Conservation (phyloP, 2,329 filamentous ascomycete genomes). For the Fonsecaea monophora region DNA sequence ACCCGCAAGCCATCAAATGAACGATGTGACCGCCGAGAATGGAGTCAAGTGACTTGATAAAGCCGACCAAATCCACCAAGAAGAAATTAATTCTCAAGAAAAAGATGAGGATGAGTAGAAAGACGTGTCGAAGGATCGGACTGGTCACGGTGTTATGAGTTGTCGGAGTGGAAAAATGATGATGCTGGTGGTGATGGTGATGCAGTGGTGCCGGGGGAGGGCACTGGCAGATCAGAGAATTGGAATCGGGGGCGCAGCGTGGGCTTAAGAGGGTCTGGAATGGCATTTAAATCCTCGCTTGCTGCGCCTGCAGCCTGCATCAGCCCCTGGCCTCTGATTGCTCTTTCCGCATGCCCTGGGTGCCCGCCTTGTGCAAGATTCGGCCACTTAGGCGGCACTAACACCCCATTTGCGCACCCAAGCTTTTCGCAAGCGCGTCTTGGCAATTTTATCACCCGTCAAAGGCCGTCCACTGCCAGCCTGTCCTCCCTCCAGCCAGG, state of each 20-base stretch:
- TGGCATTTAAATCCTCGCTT: conserved; percentile 38
- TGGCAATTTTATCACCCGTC: conserved; percentile 11
- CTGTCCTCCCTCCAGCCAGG: not conserved
- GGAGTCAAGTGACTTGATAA: not conserved
- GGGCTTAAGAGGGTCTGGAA: conserved; percentile 36
- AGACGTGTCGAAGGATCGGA: not conserved
- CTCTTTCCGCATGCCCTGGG: conserved; percentile 21
- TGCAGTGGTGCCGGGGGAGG: conserved; percentile 8
- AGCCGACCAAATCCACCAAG: not conserved
- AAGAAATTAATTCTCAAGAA: not conserved
- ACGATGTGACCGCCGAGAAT: not conserved
- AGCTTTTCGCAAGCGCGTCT: conserved; percentile 27
- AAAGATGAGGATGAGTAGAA: not conserved
- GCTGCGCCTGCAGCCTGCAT: conserved; percentile 29
- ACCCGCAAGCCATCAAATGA: conserved; percentile 31
- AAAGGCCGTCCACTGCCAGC: not conserved
- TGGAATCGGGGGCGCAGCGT: conserved; percentile 34
- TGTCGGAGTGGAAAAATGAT: not conserved
- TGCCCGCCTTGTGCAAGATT: conserved; percentile 11
- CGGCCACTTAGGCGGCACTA: conserved; percentile 23
- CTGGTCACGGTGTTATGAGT: conserved; percentile 4
- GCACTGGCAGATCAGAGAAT: conserved; percentile 23
- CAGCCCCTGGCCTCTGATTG: conserved; percentile 34
- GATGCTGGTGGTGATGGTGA: not conserved
- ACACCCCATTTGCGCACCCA: conserved; percentile 14